A percentile compares a stretch with the other conserved stretches of the same genome.
Evolutionary conservation across 495 filamentous ascomycete species (phyloP).

Genomic region (Thozetella sp.): DNA sequence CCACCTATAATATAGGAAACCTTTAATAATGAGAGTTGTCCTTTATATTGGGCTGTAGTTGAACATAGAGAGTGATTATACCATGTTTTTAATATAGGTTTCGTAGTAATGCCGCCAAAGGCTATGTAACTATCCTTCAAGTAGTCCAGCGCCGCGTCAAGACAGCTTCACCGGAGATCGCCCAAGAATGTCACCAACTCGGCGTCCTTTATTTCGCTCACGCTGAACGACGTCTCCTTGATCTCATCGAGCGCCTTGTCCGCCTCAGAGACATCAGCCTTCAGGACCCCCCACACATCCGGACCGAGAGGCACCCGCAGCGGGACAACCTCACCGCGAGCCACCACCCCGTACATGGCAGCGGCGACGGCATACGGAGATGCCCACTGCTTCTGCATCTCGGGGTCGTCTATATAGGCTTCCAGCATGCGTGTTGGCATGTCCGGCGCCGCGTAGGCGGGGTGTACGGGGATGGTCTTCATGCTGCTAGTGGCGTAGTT

Average conservation of each 20-base stretch:
- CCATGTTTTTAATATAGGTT: too few relatives aligned
- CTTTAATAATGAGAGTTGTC: too few relatives aligned
- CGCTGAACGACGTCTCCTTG: slow-evolving; percentile 32
- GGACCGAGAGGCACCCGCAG: slow-evolving; percentile 44
- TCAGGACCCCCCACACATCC: slow-evolving; percentile 40
- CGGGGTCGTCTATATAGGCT: slow-evolving; percentile 28
- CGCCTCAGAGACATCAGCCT: slow-evolving; percentile 28
- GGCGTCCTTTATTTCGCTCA: slow-evolving; percentile 26
- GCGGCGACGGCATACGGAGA: slow-evolving; percentile 34
- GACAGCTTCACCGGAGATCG: not conserved
- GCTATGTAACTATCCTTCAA: too few relatives aligned
- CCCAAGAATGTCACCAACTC: slow-evolving; percentile 23
- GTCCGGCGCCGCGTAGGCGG: slow-evolving; percentile 36
- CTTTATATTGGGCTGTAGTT: too few relatives aligned
- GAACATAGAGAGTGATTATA: too few relatives aligned
- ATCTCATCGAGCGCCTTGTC: slow-evolving; percentile 31
- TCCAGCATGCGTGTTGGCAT: slow-evolving; percentile 36
- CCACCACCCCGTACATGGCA: slow-evolving; percentile 36
- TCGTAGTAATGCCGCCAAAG: too few relatives aligned
- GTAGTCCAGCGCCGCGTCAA: too few relatives aligned
- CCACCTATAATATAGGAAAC: too few relatives aligned
- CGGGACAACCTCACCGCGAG: slow-evolving; percentile 34
- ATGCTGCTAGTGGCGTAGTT: slow-evolving; percentile 31
- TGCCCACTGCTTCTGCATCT: slow-evolving; percentile 29
- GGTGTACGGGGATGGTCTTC: slow-evolving; percentile 22